Evolutionary conservation across 2,329 filamentous ascomycete species (phyloP).

Genomic region (Botryosphaeria dothidea): DNA sequence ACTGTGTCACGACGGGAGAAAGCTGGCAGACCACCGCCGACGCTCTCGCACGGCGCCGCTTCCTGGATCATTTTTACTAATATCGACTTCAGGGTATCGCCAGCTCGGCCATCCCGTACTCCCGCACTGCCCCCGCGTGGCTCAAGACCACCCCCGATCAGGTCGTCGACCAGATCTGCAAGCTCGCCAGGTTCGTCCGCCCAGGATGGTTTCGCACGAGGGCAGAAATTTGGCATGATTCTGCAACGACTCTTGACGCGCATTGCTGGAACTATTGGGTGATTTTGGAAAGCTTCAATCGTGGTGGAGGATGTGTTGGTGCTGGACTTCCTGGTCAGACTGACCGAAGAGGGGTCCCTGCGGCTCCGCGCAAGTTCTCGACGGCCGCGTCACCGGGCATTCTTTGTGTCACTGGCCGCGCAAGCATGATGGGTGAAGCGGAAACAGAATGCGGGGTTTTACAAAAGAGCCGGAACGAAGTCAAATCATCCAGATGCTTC

Average conservation of each 20-base stretch:
- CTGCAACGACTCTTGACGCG: not conserved
- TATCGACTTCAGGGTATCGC: conserved; percentile 89
- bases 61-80: not conserved
- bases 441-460: not conserved
- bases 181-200: conserved; percentile 65
- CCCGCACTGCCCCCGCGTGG: conserved; percentile 88
- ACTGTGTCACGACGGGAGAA: not conserved
- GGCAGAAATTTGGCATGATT: not conserved
- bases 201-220: not conserved
- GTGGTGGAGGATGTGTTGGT: too few relatives aligned
- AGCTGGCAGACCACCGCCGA: not conserved
- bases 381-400: not conserved
- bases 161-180: conserved; percentile 98
- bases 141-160: conserved; percentile 98
- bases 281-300: not conserved
- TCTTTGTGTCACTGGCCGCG: not conserved
- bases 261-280: not conserved
- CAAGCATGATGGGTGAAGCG: not conserved
- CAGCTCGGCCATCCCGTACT: conserved; percentile 94
- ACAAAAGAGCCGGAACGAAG: not conserved
- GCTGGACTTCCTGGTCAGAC: not conserved
- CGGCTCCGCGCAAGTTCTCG: not conserved
- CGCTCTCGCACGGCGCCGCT: not conserved
- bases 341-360: not conserved
- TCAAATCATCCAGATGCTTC: not conserved